Evolutionary conservation across 768 basidiomycete species (phyloP), one percentile per base, ranked within the genome.

Genomic region (Amanita polypyramis): DNA sequence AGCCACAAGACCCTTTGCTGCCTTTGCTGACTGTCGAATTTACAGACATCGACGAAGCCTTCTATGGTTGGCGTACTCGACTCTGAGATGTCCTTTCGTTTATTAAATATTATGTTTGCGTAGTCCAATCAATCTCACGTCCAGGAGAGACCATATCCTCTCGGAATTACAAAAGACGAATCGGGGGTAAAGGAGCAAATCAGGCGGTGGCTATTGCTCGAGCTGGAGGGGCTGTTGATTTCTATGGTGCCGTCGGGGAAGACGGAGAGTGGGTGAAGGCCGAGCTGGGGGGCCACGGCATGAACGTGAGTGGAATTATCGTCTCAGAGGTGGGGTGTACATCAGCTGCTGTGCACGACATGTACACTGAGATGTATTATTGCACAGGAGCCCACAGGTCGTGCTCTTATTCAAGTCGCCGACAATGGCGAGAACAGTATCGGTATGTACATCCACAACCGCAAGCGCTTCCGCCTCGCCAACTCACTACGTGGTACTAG

Each of bases 131-230:
- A 43, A 73, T 82, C 32, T 74, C 70, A 12, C 70, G 68, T 30
- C 76, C 79, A 1, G 79, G 79, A 25, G 72, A 81, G 60, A 82
- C 79, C 3, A 73, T 79, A 23, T 77, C 77, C 1, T 79, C 80
- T 6, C 59, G 62, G 23, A 56, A 52, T 1, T 70, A 76, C 44
- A 70, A 73, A 43, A 69, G 73, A 43, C 67, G 74, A 0, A 65
- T 73, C 2, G 79, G 80, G 4, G 80, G 79, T 1, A 81, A 81
- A 57, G 80, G 80, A 29, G 79, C 75, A 7, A 82, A 82, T 58
- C 79, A 82, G 58, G 76, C 80, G 5, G 73, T 75, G 5, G 76
- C 79, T 2, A 65, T 80, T 17, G 70, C 72, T 0, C 67, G 67
- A 33, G 78, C 80, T 12, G 75, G 75, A 10, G 76, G 67, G 1